These are phyloP conservation scores for Selaginella moellendorffii DNA, from an alignment of 75 land plant genomes.

Conservation along the genomic window DNA sequence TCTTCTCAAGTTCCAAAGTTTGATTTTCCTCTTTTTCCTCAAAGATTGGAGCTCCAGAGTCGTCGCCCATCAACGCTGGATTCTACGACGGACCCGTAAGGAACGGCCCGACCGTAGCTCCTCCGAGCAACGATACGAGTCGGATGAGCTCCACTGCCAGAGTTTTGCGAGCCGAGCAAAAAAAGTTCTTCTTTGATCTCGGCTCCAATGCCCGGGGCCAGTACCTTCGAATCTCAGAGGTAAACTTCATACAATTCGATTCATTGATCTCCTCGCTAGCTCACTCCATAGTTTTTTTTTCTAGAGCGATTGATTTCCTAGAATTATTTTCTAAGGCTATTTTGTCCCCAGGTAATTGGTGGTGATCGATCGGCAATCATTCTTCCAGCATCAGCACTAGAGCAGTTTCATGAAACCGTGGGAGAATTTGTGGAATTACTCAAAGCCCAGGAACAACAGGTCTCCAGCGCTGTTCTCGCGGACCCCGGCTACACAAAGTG, in stretches of 20 bases:
- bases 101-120: neutral
- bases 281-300: neutral
- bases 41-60: too few species aligned
- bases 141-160: neutral
- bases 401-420: slow-evolving; percentile 79
- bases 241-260: too few species aligned
- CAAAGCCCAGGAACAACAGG: slow-evolving; percentile 15
- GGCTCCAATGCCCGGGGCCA: slow-evolving; percentile 89
- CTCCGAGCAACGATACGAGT: neutral
- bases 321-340: too few species aligned
- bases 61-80: slow-evolving; percentile 72
- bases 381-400: slow-evolving; percentile 67
- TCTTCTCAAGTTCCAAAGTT: too few species aligned
- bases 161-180: slow-evolving; percentile 95
- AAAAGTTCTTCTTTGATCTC: slow-evolving; percentile 93
- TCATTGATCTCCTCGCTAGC: neutral
- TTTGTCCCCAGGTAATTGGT: slow-evolving; percentile 64
- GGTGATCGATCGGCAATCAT: slow-evolving; percentile 80
- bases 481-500: too few species aligned
- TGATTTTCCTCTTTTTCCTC: too few species aligned
- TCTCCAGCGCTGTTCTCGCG: too few species aligned
- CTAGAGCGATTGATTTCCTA: neutral
- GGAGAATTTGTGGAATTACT: slow-evolving; percentile 87
- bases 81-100: slow-evolving; percentile 24
- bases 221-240: slow-evolving; percentile 89